Evolutionary conservation across 352 stramenopile genomes (phyloP), one percentile per base, ranked within the genome.

Genomic region (Phytopythium oedochilum): DNA sequence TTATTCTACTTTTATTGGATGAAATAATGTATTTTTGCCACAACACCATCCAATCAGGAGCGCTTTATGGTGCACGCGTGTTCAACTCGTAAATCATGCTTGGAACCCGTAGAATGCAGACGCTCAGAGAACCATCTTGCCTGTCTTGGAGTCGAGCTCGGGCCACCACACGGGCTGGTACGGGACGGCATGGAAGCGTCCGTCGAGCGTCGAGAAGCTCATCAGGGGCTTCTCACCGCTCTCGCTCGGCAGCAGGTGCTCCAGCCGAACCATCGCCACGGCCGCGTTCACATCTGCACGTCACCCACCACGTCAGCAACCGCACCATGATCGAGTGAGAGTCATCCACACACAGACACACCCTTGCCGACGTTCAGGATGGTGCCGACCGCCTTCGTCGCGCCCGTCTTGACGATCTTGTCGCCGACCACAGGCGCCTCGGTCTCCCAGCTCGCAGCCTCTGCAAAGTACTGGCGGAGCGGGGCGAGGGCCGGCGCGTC

Each of bases 111-210:
- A n/a, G n/a, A n/a, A n/a, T n/a, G n/a, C n/a, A n/a, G n/a, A n/a
- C n/a, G n/a, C n/a, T 32, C 71, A 88, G 15, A 92, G 31, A 53
- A 73, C 42, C 76, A 90, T 83, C 51, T 94, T 94, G 54, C 85
- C 85, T 2, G 81, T 89, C 57, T 71, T 81, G 17, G 66, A 43
- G 39, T 94, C 78, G n/a, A 94, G 42, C 31, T 64, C 14, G 22
- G 78, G 71, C 85, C 85, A 94, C 85, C 85, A 94, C 20, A 66
- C 64, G 2, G 85, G 85, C 58, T 89, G 68, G 54, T 78, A 92
- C 34, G 85, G 85, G 23, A 93, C 61, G 15, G 70, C 83, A 31
- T 85, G 64, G 58, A 89, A 92, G 3, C 66, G 63, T 42, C 81
- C 83, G 34, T 92, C 78, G 6, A 71, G 61, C 2, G 82, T 91